A percentile compares a stretch with the other conserved stretches of the same genome.
Evolutionary conservation across 129 eudicot species (phyloP).

Genomic region (Escallonia rubra): DNA sequence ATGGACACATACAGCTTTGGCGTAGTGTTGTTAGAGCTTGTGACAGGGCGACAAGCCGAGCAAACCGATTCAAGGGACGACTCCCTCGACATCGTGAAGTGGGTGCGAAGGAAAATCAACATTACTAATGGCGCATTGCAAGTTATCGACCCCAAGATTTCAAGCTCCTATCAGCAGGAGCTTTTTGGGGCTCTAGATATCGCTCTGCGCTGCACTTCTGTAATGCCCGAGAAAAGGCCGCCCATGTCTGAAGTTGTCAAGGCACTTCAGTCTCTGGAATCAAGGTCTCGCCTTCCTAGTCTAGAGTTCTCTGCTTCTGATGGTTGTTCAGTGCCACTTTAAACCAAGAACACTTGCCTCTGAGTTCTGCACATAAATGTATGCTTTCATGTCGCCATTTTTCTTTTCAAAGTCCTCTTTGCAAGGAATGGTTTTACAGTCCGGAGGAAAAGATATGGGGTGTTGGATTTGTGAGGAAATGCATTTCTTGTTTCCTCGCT

Average conservation of each 20-base stretch:
- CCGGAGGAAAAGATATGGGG: not conserved
- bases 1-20: slow-evolving; percentile 85
- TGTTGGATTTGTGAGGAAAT: not conserved
- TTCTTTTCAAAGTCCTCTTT: not conserved
- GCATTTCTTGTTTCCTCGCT: slow-evolving; percentile 2
- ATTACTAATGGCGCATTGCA: slow-evolving; percentile 54
- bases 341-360: not conserved
- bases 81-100: slow-evolving; percentile 63
- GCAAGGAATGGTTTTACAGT: not conserved
- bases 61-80: slow-evolving; percentile 37
- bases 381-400: not conserved
- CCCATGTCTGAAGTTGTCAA: slow-evolving; percentile 64
- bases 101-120: slow-evolving; percentile 85
- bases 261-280: slow-evolving; percentile 54
- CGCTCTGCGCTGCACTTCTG: slow-evolving; percentile 57
- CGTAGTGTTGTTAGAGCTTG: slow-evolving; percentile 70
- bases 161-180: slow-evolving; percentile 36
- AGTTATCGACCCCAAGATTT: slow-evolving; percentile 66
- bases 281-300: slow-evolving; percentile 18
- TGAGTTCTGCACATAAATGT: not conserved
- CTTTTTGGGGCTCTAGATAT: slow-evolving; percentile 64
- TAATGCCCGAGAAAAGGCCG: slow-evolving; percentile 80
- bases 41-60: slow-evolving; percentile 74
- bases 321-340: slow-evolving; percentile 1
- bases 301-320: not conserved